Evolutionary conservation across 768 basidiomycete species (phyloP), one percentile per base, ranked within the genome.

Genomic region (Coprinellus aureogranulatus): DNA sequence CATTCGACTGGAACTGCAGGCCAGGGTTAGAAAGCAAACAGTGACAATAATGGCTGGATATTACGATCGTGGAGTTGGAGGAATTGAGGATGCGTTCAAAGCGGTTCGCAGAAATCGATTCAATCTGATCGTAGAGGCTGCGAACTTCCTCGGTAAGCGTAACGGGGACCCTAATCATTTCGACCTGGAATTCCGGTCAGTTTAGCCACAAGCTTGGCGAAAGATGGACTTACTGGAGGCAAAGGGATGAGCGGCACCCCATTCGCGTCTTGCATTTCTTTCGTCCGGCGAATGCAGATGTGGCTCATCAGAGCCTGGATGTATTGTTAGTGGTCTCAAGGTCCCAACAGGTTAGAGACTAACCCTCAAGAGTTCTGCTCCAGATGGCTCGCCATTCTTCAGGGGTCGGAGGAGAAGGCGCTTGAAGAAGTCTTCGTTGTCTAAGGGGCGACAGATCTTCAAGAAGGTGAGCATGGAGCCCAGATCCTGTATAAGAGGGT

Each of bases 381-480:
- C 92, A 31, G 77, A 62, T 0, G 87, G 77, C 53, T 85, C 78
- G 4, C 87, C 91, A 30, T 85, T 71, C 61, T 88, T 88, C 54
- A 94, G 68, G 1, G 93, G 93, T 8, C 93, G 84, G 37, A 93
- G 71, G 16, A 97, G 76, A 18, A 93, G 75, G 11, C 89, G 75
- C 63, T 88, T 90, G 78, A 85, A 96, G 64, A 89, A 88, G 55
- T 92, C 88, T 52, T 88, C 86, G 10, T 91, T 81, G 67, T 95
- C 90, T 5, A 97, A 73, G 0, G 94, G 94, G 37, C 75, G 80
- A 66, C 94, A 97, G n/a, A 96, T 85, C 66, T 77, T 81, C 34
- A 96, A 79, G 73, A 97, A 97, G 1, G 84, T 86, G 23, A 97
- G 73, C 50, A 95, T 75, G 10, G 94, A 90, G 2, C 94, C 92